Evolutionary conservation across 306 rosid genomes (phyloP).

Genomic region (Oxytropis ochrocephala): DNA sequence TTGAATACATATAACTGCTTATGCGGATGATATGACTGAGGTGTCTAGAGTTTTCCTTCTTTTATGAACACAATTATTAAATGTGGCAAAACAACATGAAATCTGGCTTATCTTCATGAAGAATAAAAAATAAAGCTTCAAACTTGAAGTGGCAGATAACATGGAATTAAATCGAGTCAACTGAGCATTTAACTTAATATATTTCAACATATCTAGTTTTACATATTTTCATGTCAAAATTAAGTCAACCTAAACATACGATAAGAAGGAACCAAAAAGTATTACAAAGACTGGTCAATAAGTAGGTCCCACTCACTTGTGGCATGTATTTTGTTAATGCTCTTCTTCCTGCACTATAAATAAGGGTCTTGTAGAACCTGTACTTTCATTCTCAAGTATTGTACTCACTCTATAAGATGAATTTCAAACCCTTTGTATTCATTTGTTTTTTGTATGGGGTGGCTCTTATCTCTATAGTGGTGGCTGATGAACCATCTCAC

Average conservation of each 20-base stretch:
- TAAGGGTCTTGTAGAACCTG: not conserved
- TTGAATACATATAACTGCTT: not conserved
- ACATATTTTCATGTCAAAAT: no score
- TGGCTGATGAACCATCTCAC: constrained; percentile 3
- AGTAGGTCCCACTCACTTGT: no score
- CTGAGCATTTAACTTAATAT: no score
- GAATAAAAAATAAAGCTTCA: not conserved
- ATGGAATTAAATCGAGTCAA: no score
- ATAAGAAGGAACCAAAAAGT: not conserved
- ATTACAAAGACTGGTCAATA: no score
- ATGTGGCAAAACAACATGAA: not conserved
- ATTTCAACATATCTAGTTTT: no score
- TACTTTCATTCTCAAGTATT: not conserved
- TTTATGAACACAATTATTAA: not conserved
- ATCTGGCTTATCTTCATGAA: not conserved
- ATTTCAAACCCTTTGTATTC: not conserved
- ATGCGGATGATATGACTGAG: not conserved
- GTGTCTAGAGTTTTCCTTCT: not conserved
- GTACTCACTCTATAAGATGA: not conserved
- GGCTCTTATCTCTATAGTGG: constrained; percentile 9
- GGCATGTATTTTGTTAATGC: not conserved
- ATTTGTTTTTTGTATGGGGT: not conserved
- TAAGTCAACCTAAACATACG: not conserved
- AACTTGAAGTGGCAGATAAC: not conserved
- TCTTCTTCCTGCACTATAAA: not conserved